Conservation (phyloP, 2,329 filamentous ascomycete species). For the Arthroderma sp. region DNA sequence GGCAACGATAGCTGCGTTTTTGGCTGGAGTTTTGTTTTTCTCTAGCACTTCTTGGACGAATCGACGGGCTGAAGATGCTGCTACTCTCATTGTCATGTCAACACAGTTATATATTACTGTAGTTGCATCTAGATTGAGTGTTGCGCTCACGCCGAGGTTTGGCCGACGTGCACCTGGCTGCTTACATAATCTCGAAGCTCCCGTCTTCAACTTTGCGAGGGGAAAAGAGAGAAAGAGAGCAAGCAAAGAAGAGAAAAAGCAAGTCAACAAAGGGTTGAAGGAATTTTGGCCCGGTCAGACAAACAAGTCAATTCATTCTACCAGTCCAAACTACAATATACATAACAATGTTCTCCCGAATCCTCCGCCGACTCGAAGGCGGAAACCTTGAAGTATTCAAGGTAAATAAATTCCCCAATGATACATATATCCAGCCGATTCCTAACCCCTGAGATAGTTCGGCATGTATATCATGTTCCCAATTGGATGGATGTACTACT, state of each 20-base stretch:
- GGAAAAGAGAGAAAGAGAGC: too few species aligned
- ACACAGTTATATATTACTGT: too few species aligned
- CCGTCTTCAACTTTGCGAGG: too few species aligned
- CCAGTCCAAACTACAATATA: background rate
- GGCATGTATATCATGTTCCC: conserved; percentile 98
- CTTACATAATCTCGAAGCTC: too few species aligned
- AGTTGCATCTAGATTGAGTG: too few species aligned
- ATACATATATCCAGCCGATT: background rate
- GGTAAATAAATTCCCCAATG: conserved; percentile 36
- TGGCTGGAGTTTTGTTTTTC: conserved; percentile 46
- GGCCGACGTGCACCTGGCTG: too few species aligned
- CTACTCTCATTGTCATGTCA: conserved; percentile 6
- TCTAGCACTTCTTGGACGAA: conserved; percentile 44
- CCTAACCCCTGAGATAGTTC: conserved; percentile 47
- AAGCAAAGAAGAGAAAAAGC: too few species aligned
- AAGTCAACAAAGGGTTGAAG: too few species aligned
- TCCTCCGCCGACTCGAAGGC: conserved; percentile 51
- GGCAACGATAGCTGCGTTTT: conserved; percentile 52
- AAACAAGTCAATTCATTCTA: too few species aligned
- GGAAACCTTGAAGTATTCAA: conserved; percentile 93
- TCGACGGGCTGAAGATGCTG: conserved; percentile 17
- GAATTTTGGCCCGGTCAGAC: too few species aligned
- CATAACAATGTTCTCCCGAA: conserved; percentile 24
- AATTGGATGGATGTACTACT: conserved; percentile 99
- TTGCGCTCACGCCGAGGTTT: too few species aligned